Evolutionary conservation across 1,284 basidiomycete species (phyloP), one percentile per base, ranked within the genome.

Genomic region (Malassezia japonica): DNA sequence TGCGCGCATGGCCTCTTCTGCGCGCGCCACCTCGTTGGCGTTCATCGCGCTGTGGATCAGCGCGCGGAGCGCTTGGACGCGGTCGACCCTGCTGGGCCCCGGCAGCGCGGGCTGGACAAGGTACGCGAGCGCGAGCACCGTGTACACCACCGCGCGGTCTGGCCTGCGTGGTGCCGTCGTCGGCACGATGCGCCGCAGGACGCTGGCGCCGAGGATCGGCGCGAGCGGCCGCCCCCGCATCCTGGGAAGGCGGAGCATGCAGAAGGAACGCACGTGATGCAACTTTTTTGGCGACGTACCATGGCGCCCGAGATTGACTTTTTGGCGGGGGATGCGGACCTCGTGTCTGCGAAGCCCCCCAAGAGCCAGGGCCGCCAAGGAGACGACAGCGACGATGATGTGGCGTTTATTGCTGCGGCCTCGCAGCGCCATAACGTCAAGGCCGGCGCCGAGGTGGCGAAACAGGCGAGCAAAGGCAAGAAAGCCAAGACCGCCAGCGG

Each of bases 401-500:
- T 62, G 4, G 60, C 46, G 1, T 69, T 70, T 57, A 72, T 72
- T 39, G 68, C 63, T 7, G 56, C 60, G 2, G 66, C 69, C 15
- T 63, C 65, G 56, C 59, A 64, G 31, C 63, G 61, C 24, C 66
- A 65, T 47, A 72, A 72, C 48, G 54, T 64, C 46, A 69, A 65
- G 37, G 70, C 65, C 2, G 68, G 68, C 27, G 55, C 56, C 5
- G 58, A 69, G 21, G 56, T 72, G 1, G 61, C 61, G 10, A 70
- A 70, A 50, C 56, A 61, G 38, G 58, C 62, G 2, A 46, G 53
- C 5, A 55, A 57, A 4, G 55, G 46, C 40, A 67, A 68, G 50
- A 60, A 57, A 10, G 59, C 62, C 43, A 70, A 64, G 36, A 20
- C 48, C n/a, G 57, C 44, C n/a, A 60, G 61, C 15, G 64, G 64